These are phyloP conservation scores for Spencermartinsiella europaea DNA, from an alignment of 805 yeast genomes.

Conservation along the genomic window DNA sequence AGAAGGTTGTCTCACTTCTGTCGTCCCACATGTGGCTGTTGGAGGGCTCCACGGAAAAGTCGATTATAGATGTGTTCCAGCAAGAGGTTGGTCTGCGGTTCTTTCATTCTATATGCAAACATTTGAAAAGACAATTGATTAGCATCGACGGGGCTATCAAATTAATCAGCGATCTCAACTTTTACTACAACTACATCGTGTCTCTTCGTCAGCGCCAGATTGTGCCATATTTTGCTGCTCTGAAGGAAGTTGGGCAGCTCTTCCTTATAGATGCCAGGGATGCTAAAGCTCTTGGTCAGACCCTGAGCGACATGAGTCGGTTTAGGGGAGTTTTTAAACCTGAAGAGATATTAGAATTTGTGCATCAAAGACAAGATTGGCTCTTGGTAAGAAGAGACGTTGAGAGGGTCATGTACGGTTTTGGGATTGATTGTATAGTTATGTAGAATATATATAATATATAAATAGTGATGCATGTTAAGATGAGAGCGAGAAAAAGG, in stretches of 20 bases:
- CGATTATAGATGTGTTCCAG: slow-evolving; percentile 85
- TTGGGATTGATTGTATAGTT: slow-evolving; percentile 70
- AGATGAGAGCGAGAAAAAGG: too few species aligned
- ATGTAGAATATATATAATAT: slow-evolving; percentile 38
- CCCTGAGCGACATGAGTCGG: slow-evolving; percentile 76
- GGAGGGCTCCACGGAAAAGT: slow-evolving; percentile 78
- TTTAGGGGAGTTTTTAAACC: slow-evolving; percentile 87
- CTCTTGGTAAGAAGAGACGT: slow-evolving; percentile 65
- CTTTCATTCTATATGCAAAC: slow-evolving; percentile 68
- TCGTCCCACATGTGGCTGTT: slow-evolving; percentile 67
- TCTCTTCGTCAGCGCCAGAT: slow-evolving; percentile 50
- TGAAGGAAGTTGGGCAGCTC: slow-evolving; percentile 80
- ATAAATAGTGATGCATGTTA: too few species aligned
- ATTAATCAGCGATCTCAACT: slow-evolving; percentile 76
- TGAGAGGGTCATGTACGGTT: slow-evolving; percentile 92
- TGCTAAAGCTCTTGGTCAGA: slow-evolving; percentile 76
- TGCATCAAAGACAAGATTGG: slow-evolving; percentile 88
- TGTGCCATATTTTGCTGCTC: slow-evolving; percentile 68
- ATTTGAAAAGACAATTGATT: slow-evolving; percentile 65
- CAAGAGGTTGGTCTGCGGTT: slow-evolving; percentile 90
- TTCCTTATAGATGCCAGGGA: slow-evolving; percentile 69
- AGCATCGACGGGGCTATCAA: slow-evolving; percentile 79
- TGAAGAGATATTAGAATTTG: slow-evolving; percentile 91
- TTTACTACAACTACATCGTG: slow-evolving; percentile 63
- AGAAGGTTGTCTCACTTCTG: slow-evolving; percentile 54